A percentile compares a stretch with the other conserved stretches of the same genome.
Conservation (phyloP, 192 early-diverging fungal species). For the Mortierella alpina region DNA sequence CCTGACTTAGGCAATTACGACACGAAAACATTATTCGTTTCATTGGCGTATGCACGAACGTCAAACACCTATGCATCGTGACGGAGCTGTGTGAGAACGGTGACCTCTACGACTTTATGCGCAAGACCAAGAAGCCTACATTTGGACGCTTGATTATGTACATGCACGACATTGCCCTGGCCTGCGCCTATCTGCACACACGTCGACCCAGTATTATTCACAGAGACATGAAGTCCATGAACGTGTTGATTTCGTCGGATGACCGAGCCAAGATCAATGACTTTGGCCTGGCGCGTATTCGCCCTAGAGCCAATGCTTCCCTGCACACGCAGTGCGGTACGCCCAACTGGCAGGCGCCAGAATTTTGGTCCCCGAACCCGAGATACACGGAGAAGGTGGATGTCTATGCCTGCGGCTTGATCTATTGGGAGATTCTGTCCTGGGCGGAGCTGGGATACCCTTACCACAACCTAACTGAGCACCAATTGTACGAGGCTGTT, state of each 20-base stretch:
- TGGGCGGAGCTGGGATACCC: slow-evolving; percentile 81
- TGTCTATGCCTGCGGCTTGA: slow-evolving; percentile 78
- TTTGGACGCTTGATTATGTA: slow-evolving; percentile 79
- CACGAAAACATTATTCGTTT: slow-evolving; percentile 84
- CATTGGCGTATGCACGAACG: slow-evolving; percentile 79
- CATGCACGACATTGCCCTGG: slow-evolving; percentile 84
- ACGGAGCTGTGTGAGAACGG: slow-evolving; percentile 83
- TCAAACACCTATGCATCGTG: slow-evolving; percentile 75
- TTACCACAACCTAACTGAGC: slow-evolving; percentile 77
- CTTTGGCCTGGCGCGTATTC: slow-evolving; percentile 84
- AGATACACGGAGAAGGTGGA: slow-evolving; percentile 83
- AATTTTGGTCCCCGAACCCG: slow-evolving; percentile 78
- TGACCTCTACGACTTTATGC: slow-evolving; percentile 81
- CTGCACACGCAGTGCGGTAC: slow-evolving; percentile 84
- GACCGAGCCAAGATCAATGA: slow-evolving; percentile 84
- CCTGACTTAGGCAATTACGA: slow-evolving; percentile 68
- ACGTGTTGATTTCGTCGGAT: slow-evolving; percentile 71
- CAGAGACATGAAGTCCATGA: slow-evolving; percentile 84
- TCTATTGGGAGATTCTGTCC: slow-evolving; percentile 85
- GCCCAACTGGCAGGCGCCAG: slow-evolving; percentile 86
- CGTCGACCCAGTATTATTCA: slow-evolving; percentile 81
- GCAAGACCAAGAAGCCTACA: slow-evolving; percentile 67
- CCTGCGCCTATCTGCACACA: slow-evolving; percentile 78
- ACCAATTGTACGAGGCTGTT: slow-evolving; percentile 68
- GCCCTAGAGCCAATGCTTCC: slow-evolving; percentile 73